These are phyloP conservation scores for Fomitopsis palustris DNA, from an alignment of 1,284 basidiomycete genomes.

Conservation along the genomic window DNA sequence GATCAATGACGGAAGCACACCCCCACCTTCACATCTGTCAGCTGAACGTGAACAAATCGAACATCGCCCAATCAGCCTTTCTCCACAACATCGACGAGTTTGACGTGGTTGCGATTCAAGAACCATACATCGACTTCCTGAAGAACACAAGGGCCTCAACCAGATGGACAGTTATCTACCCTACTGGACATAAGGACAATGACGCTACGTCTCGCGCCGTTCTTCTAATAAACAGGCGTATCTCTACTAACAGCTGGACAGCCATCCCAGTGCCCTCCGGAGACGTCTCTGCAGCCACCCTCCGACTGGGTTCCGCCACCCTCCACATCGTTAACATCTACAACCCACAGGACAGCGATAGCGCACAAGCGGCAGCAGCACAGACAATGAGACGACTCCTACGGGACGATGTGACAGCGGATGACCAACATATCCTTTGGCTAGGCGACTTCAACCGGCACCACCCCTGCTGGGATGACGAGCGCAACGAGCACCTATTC, in stretches of 20 bases:
- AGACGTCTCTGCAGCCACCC: constrained; percentile 28
- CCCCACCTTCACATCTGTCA: constrained; percentile 24
- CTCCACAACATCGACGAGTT: constrained; percentile 18
- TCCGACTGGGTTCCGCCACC: constrained; percentile 7
- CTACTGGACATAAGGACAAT: constrained; percentile 12
- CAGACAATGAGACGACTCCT: constrained; percentile 21
- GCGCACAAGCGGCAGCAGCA: too few relatives aligned
- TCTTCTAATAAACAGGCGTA: constrained; percentile 24
- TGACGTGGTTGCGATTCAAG: constrained; percentile 31
- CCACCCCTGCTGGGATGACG: constrained; percentile 43
- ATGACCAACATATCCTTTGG: constrained; percentile 30
- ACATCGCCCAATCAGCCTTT: constrained; percentile 18
- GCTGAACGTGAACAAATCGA: constrained; percentile 27
- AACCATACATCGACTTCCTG: too few relatives aligned
- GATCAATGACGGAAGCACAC: neutral
- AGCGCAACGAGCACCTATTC: constrained; percentile 34
- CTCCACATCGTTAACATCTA: constrained; percentile 36
- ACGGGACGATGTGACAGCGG: constrained; percentile 35
- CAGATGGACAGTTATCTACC: too few relatives aligned
- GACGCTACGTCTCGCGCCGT: constrained; percentile 18
- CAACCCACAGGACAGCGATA: constrained; percentile 23
- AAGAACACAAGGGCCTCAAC: too few relatives aligned
- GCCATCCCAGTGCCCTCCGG: constrained; percentile 17
- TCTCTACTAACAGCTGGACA: constrained; percentile 25
- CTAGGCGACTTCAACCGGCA: too few relatives aligned